A percentile compares a stretch with the other conserved stretches of the same genome.
These are phyloP conservation scores for Geotrichum cucujoidarum DNA, from an alignment of 1,139 yeast genomes.

Conservation along the genomic window DNA sequence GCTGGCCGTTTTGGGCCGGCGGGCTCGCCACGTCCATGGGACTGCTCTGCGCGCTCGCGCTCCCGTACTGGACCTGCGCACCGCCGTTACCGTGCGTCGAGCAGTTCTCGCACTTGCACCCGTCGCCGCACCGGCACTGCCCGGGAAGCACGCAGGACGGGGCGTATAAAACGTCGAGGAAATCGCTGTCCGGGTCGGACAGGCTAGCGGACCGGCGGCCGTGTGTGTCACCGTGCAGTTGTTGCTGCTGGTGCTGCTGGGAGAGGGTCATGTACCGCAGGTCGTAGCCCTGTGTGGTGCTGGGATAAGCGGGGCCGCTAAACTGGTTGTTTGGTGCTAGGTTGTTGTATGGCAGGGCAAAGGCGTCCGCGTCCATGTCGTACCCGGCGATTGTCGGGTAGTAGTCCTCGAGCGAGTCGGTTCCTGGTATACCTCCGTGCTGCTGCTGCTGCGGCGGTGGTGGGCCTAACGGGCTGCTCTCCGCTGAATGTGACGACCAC, in stretches of 20 bases:
- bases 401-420: conserved; percentile 16
- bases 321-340: too few species aligned
- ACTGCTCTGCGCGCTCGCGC: too few species aligned
- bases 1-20: too few species aligned
- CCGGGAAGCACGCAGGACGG: conserved; percentile 40
- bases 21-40: too few species aligned
- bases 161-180: conserved; percentile 32
- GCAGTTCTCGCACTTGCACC: conserved; percentile 38
- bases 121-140: conserved; percentile 38
- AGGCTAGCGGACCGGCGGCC: background rate
- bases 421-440: too few species aligned
- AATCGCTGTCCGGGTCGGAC: background rate
- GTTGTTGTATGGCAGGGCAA: too few species aligned
- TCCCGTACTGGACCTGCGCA: background rate
- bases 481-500: conserved; percentile 20
- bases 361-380: conserved; percentile 1
- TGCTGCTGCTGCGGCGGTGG: too few species aligned
- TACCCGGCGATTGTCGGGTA: conserved; percentile 14
- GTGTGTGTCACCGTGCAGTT: background rate
- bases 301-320: background rate
- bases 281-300: background rate
- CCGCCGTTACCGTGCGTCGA: conserved; percentile 29
- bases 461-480: too few species aligned
- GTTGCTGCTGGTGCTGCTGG: background rate
- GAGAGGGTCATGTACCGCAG: background rate